These are phyloP conservation scores for Colletotrichum australisinense DNA, from an alignment of 2,329 filamentous ascomycete species.

Conservation along the genomic window DNA sequence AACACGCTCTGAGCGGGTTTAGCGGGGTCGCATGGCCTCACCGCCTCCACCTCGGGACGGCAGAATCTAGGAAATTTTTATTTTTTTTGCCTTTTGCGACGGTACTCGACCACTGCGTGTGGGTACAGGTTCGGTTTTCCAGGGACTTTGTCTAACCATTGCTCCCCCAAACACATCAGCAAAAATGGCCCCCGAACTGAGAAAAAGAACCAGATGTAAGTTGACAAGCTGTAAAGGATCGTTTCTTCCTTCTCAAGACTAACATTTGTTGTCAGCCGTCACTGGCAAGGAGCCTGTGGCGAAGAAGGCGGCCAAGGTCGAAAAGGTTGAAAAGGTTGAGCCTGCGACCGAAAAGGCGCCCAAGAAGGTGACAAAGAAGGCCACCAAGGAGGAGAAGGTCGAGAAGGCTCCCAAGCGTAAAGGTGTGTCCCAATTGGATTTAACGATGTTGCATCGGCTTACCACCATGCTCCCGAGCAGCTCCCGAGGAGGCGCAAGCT, in stretches of 20 bases:
- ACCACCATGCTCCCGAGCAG: constrained; percentile 41
- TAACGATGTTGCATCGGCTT: constrained; percentile 34
- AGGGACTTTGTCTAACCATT: constrained; percentile 15
- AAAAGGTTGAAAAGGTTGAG: constrained; percentile 31
- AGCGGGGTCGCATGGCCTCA: constrained; percentile 23
- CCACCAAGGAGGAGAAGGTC: constrained; percentile 48
- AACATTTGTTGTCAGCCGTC: constrained; percentile 35
- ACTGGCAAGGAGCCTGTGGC: constrained; percentile 49
- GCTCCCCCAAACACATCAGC: constrained; percentile 15
- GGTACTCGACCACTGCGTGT: constrained; percentile 1
- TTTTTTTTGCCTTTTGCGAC: constrained; percentile 41
- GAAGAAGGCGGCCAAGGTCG: constrained; percentile 29
- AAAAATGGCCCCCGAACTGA: constrained; percentile 59
- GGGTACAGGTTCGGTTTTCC: constrained; percentile 8
- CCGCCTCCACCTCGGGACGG: constrained; percentile 30
- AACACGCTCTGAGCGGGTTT: background rate
- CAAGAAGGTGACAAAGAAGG: constrained; percentile 6
- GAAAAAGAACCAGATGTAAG: constrained; percentile 48
- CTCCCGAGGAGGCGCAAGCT: constrained; percentile 57
- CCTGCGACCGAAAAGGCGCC: constrained; percentile 22
- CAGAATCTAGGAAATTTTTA: constrained; percentile 38
- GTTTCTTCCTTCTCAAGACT: background rate
- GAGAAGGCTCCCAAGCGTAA: constrained; percentile 47
- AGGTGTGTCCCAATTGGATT: constrained; percentile 41
- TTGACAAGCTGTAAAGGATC: background rate